Evolutionary conservation across 306 rosid species (phyloP).

Genomic region (Aeschynomene evenia): DNA sequence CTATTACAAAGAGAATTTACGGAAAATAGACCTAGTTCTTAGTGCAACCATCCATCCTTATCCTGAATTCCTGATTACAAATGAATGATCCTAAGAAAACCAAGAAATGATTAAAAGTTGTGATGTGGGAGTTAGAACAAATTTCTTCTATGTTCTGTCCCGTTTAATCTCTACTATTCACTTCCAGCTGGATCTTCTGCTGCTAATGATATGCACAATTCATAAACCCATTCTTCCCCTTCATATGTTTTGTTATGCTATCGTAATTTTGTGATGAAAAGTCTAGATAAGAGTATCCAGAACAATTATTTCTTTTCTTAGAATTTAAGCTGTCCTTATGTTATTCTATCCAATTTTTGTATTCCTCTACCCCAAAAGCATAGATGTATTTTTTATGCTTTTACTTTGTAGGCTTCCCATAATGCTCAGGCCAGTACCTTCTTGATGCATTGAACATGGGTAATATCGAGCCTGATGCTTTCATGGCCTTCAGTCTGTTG

Average conservation of each 20-base stretch:
- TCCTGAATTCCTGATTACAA: slow-evolving; percentile 23
- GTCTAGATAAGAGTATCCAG: background rate
- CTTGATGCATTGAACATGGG: slow-evolving; percentile 29
- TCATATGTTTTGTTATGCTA: slow-evolving; percentile 4
- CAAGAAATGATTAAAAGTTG: slow-evolving; percentile 1
- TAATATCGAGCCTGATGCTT: slow-evolving; percentile 1
- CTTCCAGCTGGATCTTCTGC: background rate
- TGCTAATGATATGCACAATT: background rate
- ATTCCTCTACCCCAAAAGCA: background rate
- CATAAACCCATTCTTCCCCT: background rate
- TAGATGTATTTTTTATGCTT: slow-evolving; percentile 14
- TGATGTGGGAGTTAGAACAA: slow-evolving; percentile 1
- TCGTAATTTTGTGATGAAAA: slow-evolving; percentile 16
- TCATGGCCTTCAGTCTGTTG: background rate
- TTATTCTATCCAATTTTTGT: background rate
- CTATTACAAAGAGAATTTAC: slow-evolving; percentile 8
- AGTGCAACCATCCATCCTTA: background rate
- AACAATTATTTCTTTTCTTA: background rate
- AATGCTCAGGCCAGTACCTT: slow-evolving; percentile 13
- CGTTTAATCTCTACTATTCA: background rate
- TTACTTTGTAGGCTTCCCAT: slow-evolving; percentile 19
- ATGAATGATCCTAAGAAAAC: slow-evolving; percentile 10
- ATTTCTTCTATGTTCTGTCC: background rate
- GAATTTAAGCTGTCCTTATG: slow-evolving; percentile 6
- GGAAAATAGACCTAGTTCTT: background rate